These are phyloP conservation scores for Guyanaporus albipodus DNA, from an alignment of 768 basidiomycete genomes.

Conservation along the genomic window DNA sequence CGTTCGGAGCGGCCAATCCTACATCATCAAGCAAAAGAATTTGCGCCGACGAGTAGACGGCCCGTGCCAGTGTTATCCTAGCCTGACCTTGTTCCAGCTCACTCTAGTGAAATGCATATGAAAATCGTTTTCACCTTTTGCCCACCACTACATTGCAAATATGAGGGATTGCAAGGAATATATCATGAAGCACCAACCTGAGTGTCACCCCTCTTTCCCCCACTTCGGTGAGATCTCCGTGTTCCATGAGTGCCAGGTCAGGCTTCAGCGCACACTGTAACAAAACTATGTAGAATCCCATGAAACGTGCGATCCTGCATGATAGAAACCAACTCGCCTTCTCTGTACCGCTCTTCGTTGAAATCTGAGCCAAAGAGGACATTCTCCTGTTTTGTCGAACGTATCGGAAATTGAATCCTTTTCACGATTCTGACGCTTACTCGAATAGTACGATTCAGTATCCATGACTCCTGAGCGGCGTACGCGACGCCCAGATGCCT, in stretches of 20 bases:
- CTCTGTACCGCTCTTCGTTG: conserved; percentile 3
- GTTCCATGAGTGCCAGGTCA: conserved; percentile 45
- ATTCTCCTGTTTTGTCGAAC: conserved; percentile 2
- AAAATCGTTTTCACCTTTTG: conserved; percentile 6
- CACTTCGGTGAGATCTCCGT: conserved; percentile 65
- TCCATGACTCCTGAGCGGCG: conserved; percentile 83
- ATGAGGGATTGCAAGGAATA: background rate
- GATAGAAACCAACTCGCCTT: background rate
- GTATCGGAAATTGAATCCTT: background rate
- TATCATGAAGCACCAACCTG: conserved; percentile 23
- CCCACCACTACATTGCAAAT: conserved; percentile 1
- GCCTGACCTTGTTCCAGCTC: conserved; percentile 25
- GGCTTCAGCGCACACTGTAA: conserved; percentile 39
- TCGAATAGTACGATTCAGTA: conserved; percentile 71
- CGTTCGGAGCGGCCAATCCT: background rate
- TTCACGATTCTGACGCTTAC: conserved; percentile 23
- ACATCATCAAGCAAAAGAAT: conserved; percentile 73
- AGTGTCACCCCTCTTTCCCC: conserved; percentile 66
- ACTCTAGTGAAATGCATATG: background rate
- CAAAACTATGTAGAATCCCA: conserved; percentile 23
- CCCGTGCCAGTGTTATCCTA: conserved; percentile 53
- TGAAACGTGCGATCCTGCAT: background rate
- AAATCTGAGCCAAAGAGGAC: conserved; percentile 9
- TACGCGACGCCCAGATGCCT: conserved; percentile 67
- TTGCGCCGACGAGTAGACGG: conserved; percentile 53